phyloP scores from a whole-genome alignment of 2,329 filamentous ascomycete genomes.

The Teratosphaeria epicoccoides region DNA sequence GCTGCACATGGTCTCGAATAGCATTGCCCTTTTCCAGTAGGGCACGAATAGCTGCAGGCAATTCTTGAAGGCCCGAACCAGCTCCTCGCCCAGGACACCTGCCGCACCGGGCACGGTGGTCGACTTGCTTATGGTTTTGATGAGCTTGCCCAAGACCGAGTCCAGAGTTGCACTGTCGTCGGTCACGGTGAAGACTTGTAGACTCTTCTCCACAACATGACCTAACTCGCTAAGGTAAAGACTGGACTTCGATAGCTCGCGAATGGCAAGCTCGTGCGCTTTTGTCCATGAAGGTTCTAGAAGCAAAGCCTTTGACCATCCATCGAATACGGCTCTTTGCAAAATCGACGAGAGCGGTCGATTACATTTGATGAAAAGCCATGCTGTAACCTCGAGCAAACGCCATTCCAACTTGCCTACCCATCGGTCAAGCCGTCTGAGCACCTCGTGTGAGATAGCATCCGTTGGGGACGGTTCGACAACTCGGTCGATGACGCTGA shows the following conservation, averaged over 20 bases:
- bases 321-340: neutral
- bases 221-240: neutral
- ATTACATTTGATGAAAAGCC: neutral
- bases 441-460: neutral
- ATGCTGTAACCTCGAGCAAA: neutral
- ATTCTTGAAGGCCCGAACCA: constrained; percentile 2
- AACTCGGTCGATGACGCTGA: constrained; percentile 1
- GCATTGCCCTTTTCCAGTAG: neutral
- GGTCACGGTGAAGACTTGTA: neutral
- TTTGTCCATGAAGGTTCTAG: neutral
- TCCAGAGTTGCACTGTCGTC: neutral
- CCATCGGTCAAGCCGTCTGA: neutral
- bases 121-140: neutral
- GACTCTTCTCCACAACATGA: neutral
- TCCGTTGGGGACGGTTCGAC: neutral
- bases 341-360: neutral
- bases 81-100: neutral
- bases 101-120: neutral
- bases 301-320: neutral
- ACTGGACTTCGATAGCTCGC: neutral
- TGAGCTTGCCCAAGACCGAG: neutral
- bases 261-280: neutral
- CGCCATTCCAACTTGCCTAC: constrained; percentile 1
- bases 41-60: neutral
- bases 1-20: constrained; percentile 8